A percentile compares a stretch with the other conserved stretches of the same genome.
phyloP scores from a whole-genome alignment of 345 rosid species.

The Isatis tinctoria region DNA sequence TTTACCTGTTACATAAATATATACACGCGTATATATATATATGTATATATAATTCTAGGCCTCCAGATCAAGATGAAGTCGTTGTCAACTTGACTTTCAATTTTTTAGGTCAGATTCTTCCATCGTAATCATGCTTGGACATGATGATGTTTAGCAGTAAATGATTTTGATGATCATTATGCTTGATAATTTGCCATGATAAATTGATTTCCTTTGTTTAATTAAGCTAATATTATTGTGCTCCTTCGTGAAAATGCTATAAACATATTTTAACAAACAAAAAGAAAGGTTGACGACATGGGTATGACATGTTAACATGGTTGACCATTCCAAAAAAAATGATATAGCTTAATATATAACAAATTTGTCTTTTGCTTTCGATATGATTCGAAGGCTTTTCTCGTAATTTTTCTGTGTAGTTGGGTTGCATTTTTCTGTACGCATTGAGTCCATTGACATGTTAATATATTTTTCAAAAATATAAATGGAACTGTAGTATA shows the following conservation, averaged over 20 bases:
- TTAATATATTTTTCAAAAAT: not conserved
- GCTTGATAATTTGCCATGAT: not conserved
- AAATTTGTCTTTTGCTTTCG: not conserved
- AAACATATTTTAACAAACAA: not conserved
- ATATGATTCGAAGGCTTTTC: not conserved
- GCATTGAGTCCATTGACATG: not conserved
- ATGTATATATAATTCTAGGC: not conserved
- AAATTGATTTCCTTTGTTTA: not conserved
- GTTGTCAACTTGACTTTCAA: constrained; percentile 11
- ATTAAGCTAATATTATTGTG: not conserved
- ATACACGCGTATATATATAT: not conserved
- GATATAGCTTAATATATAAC: too few relatives aligned
- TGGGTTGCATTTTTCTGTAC: not conserved
- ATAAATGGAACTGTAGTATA: not conserved
- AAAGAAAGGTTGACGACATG: constrained; percentile 11
- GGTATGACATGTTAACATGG: constrained; percentile 20
- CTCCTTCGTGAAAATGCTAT: constrained; percentile 7
- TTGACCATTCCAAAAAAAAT: not conserved
- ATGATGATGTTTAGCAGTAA: constrained; percentile 22
- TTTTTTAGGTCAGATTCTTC: not conserved
- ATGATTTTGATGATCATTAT: constrained; percentile 11
- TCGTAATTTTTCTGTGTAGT: not conserved
- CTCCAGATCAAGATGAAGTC: constrained; percentile 18
- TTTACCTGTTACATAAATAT: not conserved
- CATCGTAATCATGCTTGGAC: constrained; percentile 20